These are phyloP conservation scores for Mortierella sp. DNA, from an alignment of 371 early-diverging fungal species.

Conservation along the genomic window DNA sequence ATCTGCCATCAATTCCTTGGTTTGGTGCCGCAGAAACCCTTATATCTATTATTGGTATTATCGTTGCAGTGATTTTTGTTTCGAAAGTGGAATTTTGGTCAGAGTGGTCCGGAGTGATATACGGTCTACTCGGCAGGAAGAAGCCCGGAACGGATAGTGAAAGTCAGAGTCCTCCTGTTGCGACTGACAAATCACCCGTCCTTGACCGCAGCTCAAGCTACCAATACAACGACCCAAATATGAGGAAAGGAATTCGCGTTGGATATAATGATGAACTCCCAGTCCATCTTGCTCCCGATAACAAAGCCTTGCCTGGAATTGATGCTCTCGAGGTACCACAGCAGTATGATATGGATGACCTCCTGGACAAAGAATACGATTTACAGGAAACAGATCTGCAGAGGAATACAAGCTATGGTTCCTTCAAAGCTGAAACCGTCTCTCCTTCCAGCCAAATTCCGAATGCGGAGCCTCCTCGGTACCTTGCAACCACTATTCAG, in stretches of 20 bases:
- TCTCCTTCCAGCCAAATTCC: background rate
- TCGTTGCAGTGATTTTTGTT: constrained; percentile 39
- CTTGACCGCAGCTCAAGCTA: background rate
- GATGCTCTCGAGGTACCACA: constrained; percentile 9
- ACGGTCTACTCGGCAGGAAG: constrained; percentile 27
- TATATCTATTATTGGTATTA: constrained; percentile 33
- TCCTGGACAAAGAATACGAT: constrained; percentile 45
- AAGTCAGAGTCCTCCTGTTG: constrained; percentile 12
- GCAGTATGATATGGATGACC: constrained; percentile 49
- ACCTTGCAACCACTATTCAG: constrained; percentile 8
- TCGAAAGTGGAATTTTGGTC: constrained; percentile 51
- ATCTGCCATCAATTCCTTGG: constrained; percentile 49
- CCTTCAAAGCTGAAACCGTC: background rate
- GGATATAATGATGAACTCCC: constrained; percentile 29
- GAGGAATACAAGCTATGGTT: constrained; percentile 16
- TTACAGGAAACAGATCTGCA: constrained; percentile 6
- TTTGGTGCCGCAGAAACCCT: constrained; percentile 45
- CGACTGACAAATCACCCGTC: background rate
- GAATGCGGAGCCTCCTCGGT: constrained; percentile 7
- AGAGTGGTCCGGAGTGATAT: constrained; percentile 34
- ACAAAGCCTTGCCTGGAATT: background rate
- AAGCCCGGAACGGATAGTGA: constrained; percentile 21
- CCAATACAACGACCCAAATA: constrained; percentile 9
- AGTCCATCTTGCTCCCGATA: background rate
- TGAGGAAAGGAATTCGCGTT: constrained; percentile 24